Conservation (phyloP, 169 alveolate species). For the Eimeria mitis region DNA sequence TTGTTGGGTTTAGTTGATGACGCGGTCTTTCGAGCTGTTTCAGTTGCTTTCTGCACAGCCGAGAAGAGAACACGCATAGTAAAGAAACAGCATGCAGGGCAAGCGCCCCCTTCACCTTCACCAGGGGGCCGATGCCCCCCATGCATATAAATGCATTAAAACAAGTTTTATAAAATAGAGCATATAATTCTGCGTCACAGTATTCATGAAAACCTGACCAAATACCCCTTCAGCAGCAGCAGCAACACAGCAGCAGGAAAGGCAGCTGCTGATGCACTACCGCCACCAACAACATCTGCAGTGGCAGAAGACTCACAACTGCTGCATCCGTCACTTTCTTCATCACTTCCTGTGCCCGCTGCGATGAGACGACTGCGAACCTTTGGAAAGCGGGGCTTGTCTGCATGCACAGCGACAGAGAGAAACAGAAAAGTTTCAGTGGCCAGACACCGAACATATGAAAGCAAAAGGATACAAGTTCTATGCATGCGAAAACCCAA, state of each 20-base stretch:
- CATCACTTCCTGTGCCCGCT: constrained; percentile 38
- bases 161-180: neutral
- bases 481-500: neutral
- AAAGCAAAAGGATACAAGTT: neutral
- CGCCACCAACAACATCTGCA: neutral
- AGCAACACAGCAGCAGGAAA: neutral
- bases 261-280: neutral
- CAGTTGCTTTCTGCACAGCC: constrained; percentile 55
- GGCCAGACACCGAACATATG: neutral
- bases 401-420: neutral
- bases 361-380: constrained; percentile 65
- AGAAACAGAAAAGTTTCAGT: too few relatives aligned
- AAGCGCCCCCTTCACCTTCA: neutral
- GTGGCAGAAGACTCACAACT: constrained; percentile 30
- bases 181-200: neutral
- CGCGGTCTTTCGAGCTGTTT: constrained; percentile 23
- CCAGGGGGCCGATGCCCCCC: neutral
- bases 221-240: neutral
- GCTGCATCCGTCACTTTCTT: constrained; percentile 52
- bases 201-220: too few relatives aligned
- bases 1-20: neutral
- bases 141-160: neutral
- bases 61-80: neutral
- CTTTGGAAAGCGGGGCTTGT: constrained; percentile 58
- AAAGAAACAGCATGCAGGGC: neutral